phyloP scores from a whole-genome alignment of 306 rosid genomes.

The Comarum palustre region DNA sequence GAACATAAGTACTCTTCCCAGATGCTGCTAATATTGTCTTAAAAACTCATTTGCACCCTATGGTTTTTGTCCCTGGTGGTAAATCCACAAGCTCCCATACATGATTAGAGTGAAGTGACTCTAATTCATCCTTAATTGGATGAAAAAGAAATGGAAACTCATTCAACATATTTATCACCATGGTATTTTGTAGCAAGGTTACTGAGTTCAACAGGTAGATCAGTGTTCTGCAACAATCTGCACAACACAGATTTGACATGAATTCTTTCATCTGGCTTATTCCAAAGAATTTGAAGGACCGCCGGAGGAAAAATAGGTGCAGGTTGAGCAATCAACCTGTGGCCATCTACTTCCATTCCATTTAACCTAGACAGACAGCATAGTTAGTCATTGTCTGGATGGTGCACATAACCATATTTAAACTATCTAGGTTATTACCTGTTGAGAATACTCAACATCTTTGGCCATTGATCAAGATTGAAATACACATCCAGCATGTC shows the following conservation, averaged over 20 bases:
- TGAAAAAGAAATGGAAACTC: not conserved
- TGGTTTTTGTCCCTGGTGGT: too few species aligned
- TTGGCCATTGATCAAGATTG: constrained; percentile 31
- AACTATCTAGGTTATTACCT: constrained; percentile 7
- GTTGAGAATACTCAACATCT: constrained; percentile 25
- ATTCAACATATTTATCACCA: not conserved
- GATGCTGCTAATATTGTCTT: not conserved
- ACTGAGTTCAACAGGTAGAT: not conserved
- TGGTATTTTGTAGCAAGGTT: constrained; percentile 2
- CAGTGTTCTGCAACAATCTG: not conserved
- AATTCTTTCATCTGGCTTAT: constrained; percentile 23
- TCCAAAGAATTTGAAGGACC: constrained; percentile 21
- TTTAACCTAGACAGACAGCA: constrained; percentile 20
- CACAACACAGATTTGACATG: constrained; percentile 11
- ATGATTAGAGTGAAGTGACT: too few species aligned
- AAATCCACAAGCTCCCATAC: too few species aligned
- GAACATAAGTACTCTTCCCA: not conserved
- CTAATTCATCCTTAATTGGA: not conserved
- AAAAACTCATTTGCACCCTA: too few species aligned
- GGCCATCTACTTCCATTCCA: constrained; percentile 18
- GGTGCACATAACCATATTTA: not conserved
- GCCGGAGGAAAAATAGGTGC: constrained; percentile 25
- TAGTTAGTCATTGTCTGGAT: not conserved
- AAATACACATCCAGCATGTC: constrained; percentile 16
- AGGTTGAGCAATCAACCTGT: constrained; percentile 24